Base-by-base conservation (phyloP, 768 basidiomycete species). In the Inosperma sp. region DNA sequence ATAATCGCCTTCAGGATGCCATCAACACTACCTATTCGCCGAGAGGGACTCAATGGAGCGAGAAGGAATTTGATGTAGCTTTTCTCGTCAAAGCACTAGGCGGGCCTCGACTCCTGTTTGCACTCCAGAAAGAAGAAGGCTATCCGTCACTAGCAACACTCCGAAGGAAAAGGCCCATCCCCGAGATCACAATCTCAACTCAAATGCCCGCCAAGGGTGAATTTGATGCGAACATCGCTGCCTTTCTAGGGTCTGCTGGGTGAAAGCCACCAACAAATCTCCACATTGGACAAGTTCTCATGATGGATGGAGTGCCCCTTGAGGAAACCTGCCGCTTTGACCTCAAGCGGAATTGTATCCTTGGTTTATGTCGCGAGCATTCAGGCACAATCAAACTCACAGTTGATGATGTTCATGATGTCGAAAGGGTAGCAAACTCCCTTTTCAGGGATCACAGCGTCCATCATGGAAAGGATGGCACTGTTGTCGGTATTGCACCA, bases 291-390 rank as follows among this genome's bases (percentile, higher is more conserved):
- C 56, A 59, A 17, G 41, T 58, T 3, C 25, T 65, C 0, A 63
- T 56, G 52, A 56, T 66, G 26, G 66, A 67, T 58, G 65, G 62
- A 4, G 48, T 64, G 9, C 60, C 65, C 25, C 9, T 66, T 0
- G 66, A 68, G 25, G 56, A 56, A 26, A 45, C 31, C 5, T 41
- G 49, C 23, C 55, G 61, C 0, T 65, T 55, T 51, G 54, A 61
- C 34, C 36, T n/a, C 7, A 5, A 30, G 6, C 19, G 54, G 4
- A 51, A 56, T 30, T 25, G n/a, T 12, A 41, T 64, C 3, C 19
- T 65, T 5, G 64, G 63, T 3, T 29, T 64, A n/a, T 67, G 64
- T 50, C 60, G 58, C 10, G 65, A 67, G 36, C 65, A 67, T 50
- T 42, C 8, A 8, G 8, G 8, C 17, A 31, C 13, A n/a, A 16